Base-by-base conservation (phyloP, 345 rosid genomes). In the Psidium friedrichsthalianum region DNA sequence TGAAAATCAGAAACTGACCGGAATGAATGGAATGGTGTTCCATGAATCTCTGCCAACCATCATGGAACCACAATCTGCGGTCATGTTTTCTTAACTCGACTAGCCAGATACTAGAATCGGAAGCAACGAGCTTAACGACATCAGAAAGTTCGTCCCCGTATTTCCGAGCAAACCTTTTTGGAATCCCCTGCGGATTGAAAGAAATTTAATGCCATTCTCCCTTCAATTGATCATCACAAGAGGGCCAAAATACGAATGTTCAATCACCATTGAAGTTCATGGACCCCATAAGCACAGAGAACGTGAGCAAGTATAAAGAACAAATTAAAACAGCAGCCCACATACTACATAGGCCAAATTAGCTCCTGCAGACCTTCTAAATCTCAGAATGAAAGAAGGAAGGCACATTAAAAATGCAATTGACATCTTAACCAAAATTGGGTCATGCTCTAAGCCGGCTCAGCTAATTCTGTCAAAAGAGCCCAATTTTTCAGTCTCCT, bases 31-130 rank as follows among this genome's bases (percentile, higher is more conserved):
- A 85, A 36, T 85, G 51, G 83, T 74, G 57, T 20, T 69, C 86
- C 56, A 74, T n/a, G 78, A 69, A 85, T 49, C 78, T 74, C 82
- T 74, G 56, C 86, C 86, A 85, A 47, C 82, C 82, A 74, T 29
- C 82, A 51, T 14, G n/a, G 49, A 85, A 85, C 86, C 86, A 85
- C 16, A 85, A 59, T 52, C 57, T 74, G n/a, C 6, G 24, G 47
- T 29, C 32, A 85, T 29, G 54, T 51, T 85, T 74, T 69, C 57
- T 74, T 32, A 85, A 29, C 49, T 55, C 51, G 1, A 85, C 82
- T 51, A 52, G 22, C 86, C 86, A 85, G 1, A 47, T 74, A 40
- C 58, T 55, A n/a, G 82, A 36, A 51, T 29, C 78, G 20, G 82
- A 29, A 40, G 55, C 20, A 1, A 27, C 3, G 2, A 85, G 82